Evolutionary conservation across 2,329 filamentous ascomycete genomes (phyloP), one percentile per base, ranked within the genome.

Genomic region (Exutisphaerella laricina): DNA sequence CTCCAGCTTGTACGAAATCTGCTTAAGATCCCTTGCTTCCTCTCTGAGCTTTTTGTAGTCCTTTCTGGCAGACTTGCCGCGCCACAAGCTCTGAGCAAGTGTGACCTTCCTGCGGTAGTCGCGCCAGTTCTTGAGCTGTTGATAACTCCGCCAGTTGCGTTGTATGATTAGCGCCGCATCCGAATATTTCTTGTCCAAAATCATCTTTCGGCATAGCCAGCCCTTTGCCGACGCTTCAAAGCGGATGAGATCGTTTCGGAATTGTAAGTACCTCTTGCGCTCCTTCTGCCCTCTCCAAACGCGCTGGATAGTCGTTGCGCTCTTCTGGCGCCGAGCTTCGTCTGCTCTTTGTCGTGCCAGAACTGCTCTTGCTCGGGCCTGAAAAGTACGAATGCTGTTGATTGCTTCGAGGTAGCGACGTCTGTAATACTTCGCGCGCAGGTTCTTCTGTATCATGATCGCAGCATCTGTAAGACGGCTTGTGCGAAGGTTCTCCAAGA

Each of bases 1-100:
- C 68, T 98, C 92, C 58, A 98, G 74, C 74, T 95, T 97, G 75
- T 98, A 98, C 2, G 92, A 97, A 57, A 98, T 98, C 68, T 97
- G 90, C 75, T 97, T 97, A 65, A 98, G 79, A 72, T 98, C 94
- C 62, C 92, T 85, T 53, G 92, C 92, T 69, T 98, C 92, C 68
- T 96, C 89, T 55, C 92, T 87, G 49, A 94, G 71, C 57, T 74
- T 80, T 79, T 95, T 97, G 75, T 98, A 98, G 36, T 79, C 82
- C 54, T 76, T 79, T 54, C 92, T 81, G 42, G 92, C 90, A 51
- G 68, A 63, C 66, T 79, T 89, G 63, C 89, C 90, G 64, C 92
- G 83, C 88, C 88, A 97, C 62, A 97, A 67, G 66, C 82, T 95
- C 69, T 98, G 92, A 32, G 96, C 81, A 53, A 95, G 80, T 51